phyloP scores from a whole-genome alignment of 352 stramenopile genomes.

The Globisporangium radiosum region DNA sequence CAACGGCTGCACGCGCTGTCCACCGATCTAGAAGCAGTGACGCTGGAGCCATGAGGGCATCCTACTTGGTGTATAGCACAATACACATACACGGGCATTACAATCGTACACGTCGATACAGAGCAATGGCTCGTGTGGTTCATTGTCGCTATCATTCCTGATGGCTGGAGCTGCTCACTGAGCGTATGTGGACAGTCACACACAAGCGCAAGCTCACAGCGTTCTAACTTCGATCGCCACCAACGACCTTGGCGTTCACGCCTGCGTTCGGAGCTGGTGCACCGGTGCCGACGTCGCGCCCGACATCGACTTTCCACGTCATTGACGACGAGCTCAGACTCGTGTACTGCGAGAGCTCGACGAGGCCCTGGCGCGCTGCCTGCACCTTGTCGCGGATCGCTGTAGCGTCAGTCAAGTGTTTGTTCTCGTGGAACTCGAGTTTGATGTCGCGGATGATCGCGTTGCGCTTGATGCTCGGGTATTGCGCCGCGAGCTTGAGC shows the following conservation, averaged over 20 bases:
- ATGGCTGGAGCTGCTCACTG: too few relatives aligned
- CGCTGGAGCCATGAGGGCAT: too few relatives aligned
- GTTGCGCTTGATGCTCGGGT: constrained; percentile 81
- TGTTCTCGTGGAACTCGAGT: constrained; percentile 76
- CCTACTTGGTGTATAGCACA: too few relatives aligned
- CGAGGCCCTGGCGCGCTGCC: constrained; percentile 60
- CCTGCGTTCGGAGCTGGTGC: neutral
- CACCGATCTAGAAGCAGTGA: constrained; percentile 14
- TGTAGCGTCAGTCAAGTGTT: constrained; percentile 46
- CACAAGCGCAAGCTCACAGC: too few relatives aligned
- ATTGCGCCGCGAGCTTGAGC: constrained; percentile 76
- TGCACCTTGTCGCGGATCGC: constrained; percentile 64
- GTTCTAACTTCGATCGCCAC: constrained; percentile 13
- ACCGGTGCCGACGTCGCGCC: constrained; percentile 31
- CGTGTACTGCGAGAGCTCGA: constrained; percentile 74
- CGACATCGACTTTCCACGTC: constrained; percentile 72
- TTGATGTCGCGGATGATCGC: constrained; percentile 82
- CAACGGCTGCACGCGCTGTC: constrained; percentile 44
- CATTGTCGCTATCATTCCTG: neutral
- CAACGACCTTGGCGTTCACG: constrained; percentile 44
- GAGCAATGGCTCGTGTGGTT: neutral
- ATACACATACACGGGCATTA: neutral
- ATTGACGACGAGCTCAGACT: constrained; percentile 45
- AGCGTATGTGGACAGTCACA: too few relatives aligned
- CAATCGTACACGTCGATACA: neutral